Evolutionary conservation across 2,329 filamentous ascomycete species (phyloP).

Genomic region (Corynespora cassiicola): DNA sequence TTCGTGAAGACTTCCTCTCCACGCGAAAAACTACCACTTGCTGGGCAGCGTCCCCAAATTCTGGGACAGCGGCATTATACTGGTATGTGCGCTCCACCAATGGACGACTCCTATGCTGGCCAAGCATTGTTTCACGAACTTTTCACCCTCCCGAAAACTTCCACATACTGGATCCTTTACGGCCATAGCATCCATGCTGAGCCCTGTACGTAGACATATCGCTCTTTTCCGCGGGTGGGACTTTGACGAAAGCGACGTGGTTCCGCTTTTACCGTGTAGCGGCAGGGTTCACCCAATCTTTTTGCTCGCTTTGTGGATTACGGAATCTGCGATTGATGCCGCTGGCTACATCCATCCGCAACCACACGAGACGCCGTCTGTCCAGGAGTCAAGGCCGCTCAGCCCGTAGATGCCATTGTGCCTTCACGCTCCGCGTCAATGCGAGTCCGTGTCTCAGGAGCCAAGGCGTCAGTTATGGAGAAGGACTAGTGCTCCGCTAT

Average conservation of each 20-base stretch:
- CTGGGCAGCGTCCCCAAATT: conserved; percentile 1
- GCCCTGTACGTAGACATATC: too few relatives aligned
- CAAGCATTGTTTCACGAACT: conserved; percentile 20
- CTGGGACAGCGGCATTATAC: conserved; percentile 22
- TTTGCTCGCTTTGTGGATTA: too few relatives aligned
- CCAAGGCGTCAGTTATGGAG: conserved; percentile 7
- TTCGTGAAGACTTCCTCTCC: conserved; percentile 12
- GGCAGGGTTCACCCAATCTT: conserved; percentile 2
- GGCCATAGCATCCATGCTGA: too few relatives aligned
- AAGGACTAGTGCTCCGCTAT: too few relatives aligned
- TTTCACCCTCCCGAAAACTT: conserved; percentile 2
- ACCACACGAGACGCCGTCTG: background rate
- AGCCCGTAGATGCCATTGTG: background rate
- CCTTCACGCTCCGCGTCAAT: conserved; percentile 14
- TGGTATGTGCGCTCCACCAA: conserved; percentile 9
- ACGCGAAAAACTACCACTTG: conserved; percentile 10
- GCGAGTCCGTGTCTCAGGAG: conserved; percentile 15
- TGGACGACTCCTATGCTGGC: conserved; percentile 4
- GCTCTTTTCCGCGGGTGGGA: too few relatives aligned
- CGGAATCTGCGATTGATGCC: too few relatives aligned
- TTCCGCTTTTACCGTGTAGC: conserved; percentile 7
- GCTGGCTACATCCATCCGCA: too few relatives aligned
- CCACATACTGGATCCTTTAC: too few relatives aligned
- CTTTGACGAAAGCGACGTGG: background rate
- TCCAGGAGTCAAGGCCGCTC: conserved; percentile 7